phyloP scores from a whole-genome alignment of 495 filamentous ascomycete genomes.

The Talaromyces stipitatus region DNA sequence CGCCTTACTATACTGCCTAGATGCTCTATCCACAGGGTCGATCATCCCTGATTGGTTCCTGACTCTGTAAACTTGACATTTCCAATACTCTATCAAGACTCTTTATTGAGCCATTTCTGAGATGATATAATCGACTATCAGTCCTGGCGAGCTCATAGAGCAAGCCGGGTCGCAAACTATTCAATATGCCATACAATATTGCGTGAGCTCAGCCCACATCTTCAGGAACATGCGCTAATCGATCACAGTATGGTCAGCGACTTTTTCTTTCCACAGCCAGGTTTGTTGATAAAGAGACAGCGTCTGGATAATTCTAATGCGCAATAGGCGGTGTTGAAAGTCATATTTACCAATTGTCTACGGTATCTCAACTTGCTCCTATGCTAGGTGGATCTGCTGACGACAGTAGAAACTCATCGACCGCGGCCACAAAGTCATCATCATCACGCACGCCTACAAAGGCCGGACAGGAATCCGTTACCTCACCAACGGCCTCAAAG shows the following conservation, averaged over 20 bases:
- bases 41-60: neutral
- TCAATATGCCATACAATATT: conserved; percentile 61
- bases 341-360: conserved; percentile 96
- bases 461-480: conserved; percentile 91
- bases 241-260: conserved; percentile 82
- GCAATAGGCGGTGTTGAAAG: conserved; percentile 76
- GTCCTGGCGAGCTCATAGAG: neutral
- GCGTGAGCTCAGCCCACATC: conserved; percentile 41
- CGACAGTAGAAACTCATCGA: conserved; percentile 71
- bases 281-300: conserved; percentile 22
- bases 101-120: neutral
- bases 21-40: neutral
- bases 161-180: neutral
- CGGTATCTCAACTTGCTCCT: conserved; percentile 23
- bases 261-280: conserved; percentile 97
- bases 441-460: conserved; percentile 95
- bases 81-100: neutral
- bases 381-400: neutral
- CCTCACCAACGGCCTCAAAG: conserved; percentile 94
- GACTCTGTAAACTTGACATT: neutral
- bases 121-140: neutral
- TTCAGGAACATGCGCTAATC: neutral
- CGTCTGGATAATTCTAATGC: conserved; percentile 10
- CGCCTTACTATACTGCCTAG: neutral
- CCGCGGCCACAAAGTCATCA: conserved; percentile 94